Evolutionary conservation across 192 early-diverging fungal genomes (phyloP), one percentile per base, ranked within the genome.

Genomic region (Haplosporangium gracile): DNA sequence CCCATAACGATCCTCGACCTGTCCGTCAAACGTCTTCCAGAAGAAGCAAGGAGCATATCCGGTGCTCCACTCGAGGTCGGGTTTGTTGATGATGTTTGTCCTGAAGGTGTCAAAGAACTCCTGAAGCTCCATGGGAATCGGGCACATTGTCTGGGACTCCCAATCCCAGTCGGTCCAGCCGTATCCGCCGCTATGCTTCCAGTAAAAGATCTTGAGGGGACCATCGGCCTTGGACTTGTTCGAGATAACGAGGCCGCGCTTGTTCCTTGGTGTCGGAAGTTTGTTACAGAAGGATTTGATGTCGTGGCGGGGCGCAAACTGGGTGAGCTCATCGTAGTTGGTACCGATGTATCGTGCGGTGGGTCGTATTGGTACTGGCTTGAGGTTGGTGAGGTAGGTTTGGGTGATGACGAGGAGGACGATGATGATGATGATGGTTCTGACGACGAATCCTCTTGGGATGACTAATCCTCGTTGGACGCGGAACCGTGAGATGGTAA

Each of bases 171-270:
- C 71, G 9, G 26, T 18, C 36, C 32, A 73, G 20, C 0, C 40
- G 15, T 45, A 34, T 29, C 43, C 7, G 7, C 20, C 11, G 22
- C 32, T 24, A 18, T 70, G 40, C 29, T 16, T 38, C 72, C 72
- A 74, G 45, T n/a, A 49, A 53, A 74, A 74, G 47, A 74, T 74
- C 72, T 49, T 49, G 40, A 74, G 16, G 29, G 72, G 45, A n/a
- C 42, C 42, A 18, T 74, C 72, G 18, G 29, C 38, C 15, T 71
- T 71, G 70, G 70, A 38, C 40, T 71, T 71, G 26, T 71, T n/a
- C 10, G 70, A 42, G n/a, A 71, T 42, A 24, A 71, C 38, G 20
- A 71, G 70, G 38, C 70, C 70, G 40, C 70, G 70, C 20, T 38
- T 38, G 22, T 71, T 71, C 38, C 70, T 38, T 13, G 70, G 70